A percentile compares a stretch with the other conserved stretches of the same genome.
Evolutionary conservation across 306 rosid species (phyloP).

Genomic region (Medicago truncatula): MtrunA17r5.0-ANR NC_053045.1:743501-744000

Average conservation of each 20-base stretch:
- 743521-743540: slow-evolving; percentile 58
- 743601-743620: background rate
- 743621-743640: slow-evolving; percentile 67
- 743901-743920: background rate
- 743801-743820: slow-evolving; percentile 19
- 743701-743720: slow-evolving; percentile 24
- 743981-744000: too few relatives aligned
- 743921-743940: too few relatives aligned
- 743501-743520: slow-evolving; percentile 48
- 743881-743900: background rate
- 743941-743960: too few relatives aligned
- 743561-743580: background rate
- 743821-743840: background rate
- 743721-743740: background rate
- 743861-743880: background rate
- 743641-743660: slow-evolving; percentile 85
- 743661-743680: slow-evolving; percentile 87
- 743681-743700: background rate
- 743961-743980: too few relatives aligned
- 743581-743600: background rate
- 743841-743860: background rate
- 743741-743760: slow-evolving; percentile 12
- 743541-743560: background rate
- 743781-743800: slow-evolving; percentile 20
- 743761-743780: slow-evolving; percentile 20